These are phyloP conservation scores for Paramecium bursaria DNA, from an alignment of 73 alveolate genomes.

Conservation along the genomic window DNA sequence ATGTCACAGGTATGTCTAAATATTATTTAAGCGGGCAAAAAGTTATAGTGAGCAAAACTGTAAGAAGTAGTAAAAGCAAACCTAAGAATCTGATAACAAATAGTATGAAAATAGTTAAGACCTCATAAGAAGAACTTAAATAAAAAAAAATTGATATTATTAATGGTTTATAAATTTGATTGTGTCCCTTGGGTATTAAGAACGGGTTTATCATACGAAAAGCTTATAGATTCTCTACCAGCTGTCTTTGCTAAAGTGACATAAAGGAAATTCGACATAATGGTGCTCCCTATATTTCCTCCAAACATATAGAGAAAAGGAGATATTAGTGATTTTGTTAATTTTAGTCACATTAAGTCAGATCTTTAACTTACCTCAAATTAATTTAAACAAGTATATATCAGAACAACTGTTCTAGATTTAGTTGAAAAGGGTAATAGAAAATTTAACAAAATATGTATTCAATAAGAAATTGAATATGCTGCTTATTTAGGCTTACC, in stretches of 20 bases:
- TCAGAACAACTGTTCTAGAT: neutral
- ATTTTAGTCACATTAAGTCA: conserved; percentile 13
- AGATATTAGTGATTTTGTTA: conserved; percentile 46
- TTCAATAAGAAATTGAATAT: conserved; percentile 37
- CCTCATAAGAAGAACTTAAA: neutral
- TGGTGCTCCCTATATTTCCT: conserved; percentile 25
- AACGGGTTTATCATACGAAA: conserved; percentile 20
- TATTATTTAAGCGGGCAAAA: conserved; percentile 33
- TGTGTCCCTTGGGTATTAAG: conserved; percentile 51
- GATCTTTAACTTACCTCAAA: conserved; percentile 26
- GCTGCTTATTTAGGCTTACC: conserved; percentile 59
- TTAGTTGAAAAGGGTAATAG: neutral
- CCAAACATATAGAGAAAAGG: conserved; percentile 15
- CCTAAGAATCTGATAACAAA: neutral
- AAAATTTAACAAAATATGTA: neutral
- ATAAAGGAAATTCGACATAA: conserved; percentile 28
- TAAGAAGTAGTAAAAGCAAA: neutral
- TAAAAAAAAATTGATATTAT: too few relatives aligned
- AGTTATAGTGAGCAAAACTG: conserved; percentile 57
- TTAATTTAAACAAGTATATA: neutral
- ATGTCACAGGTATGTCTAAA: neutral
- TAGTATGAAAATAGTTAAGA: conserved; percentile 63
- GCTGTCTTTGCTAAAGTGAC: neutral
- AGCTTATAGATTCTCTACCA: conserved; percentile 41
- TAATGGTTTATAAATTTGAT: conserved; percentile 52